phyloP scores from a whole-genome alignment of 2,329 filamentous ascomycete genomes.

The Parascedosporium putredinis region DNA sequence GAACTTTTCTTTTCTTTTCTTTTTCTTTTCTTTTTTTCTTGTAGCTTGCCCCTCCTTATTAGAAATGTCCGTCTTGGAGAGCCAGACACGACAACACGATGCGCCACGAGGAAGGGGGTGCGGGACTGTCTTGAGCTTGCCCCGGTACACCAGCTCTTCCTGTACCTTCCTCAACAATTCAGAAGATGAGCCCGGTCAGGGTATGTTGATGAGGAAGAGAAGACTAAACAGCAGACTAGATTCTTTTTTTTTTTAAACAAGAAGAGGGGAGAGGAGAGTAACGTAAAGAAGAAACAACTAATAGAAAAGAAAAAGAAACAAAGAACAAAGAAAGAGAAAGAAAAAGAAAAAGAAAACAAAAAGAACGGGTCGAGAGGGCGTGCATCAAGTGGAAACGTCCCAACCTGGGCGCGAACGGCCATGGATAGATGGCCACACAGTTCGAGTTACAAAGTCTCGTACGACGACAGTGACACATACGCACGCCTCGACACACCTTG shows the following conservation, averaged over 20 bases:
- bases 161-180: neutral
- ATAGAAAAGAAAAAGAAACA: no score
- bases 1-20: neutral
- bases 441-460: conserved; percentile 1
- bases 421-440: neutral
- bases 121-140: neutral
- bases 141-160: neutral
- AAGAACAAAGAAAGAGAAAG: no score
- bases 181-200: neutral
- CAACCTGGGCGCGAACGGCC: neutral
- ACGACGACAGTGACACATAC: neutral
- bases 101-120: neutral
- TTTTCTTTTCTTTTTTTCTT: no score
- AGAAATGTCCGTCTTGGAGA: neutral
- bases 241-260: no score
- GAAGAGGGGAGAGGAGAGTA: no score
- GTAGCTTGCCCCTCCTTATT: neutral
- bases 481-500: neutral
- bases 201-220: no score
- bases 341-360: no score
- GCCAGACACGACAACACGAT: neutral
- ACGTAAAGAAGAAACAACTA: no score
- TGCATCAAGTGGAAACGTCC: neutral
- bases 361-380: no score
- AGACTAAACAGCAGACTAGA: no score